phyloP scores from a whole-genome alignment of 129 eudicot species.

The Solidago caesia region DNA sequence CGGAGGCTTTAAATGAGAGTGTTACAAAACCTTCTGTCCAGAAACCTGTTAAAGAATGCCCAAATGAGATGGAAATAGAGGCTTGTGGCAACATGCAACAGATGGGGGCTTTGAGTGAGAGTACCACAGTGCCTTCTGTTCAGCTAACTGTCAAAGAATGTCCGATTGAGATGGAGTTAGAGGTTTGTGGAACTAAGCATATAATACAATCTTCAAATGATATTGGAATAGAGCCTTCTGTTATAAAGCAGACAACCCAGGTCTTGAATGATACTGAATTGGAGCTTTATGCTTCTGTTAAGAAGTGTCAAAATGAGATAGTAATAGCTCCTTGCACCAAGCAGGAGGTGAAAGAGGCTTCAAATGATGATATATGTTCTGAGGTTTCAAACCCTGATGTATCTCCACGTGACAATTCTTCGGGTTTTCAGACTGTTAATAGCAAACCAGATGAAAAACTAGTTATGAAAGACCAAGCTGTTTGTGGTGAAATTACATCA shows the following conservation, averaged over 20 bases:
- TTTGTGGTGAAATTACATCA: slow-evolving; percentile 58
- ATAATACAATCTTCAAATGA: slow-evolving; percentile 18
- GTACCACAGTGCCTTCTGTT: slow-evolving; percentile 21
- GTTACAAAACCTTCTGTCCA: slow-evolving; percentile 18
- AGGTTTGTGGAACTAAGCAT: slow-evolving; percentile 17
- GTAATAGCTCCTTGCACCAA: slow-evolving; percentile 31
- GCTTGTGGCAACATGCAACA: slow-evolving; percentile 28
- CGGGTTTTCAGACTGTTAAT: slow-evolving; percentile 52
- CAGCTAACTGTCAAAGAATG: slow-evolving; percentile 26
- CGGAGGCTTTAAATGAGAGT: not conserved
- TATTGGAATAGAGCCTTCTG: slow-evolving; percentile 25
- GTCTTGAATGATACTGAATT: slow-evolving; percentile 14
- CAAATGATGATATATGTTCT: slow-evolving; percentile 68
- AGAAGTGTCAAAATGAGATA: slow-evolving; percentile 26
- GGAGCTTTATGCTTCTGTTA: slow-evolving; percentile 26
- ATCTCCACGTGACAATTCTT: slow-evolving; percentile 60
- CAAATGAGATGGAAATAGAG: slow-evolving; percentile 28
- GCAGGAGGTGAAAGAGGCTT: slow-evolving; percentile 60
- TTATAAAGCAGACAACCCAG: slow-evolving; percentile 29
- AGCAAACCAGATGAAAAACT: slow-evolving; percentile 55
- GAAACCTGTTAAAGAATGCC: slow-evolving; percentile 24
- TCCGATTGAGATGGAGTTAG: slow-evolving; percentile 14
- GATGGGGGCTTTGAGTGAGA: slow-evolving; percentile 26
- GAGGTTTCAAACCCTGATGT: slow-evolving; percentile 75
- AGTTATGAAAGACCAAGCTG: slow-evolving; percentile 41